Conservation (phyloP, 192 early-diverging fungal species). For the Coemansia sp. region DNA sequence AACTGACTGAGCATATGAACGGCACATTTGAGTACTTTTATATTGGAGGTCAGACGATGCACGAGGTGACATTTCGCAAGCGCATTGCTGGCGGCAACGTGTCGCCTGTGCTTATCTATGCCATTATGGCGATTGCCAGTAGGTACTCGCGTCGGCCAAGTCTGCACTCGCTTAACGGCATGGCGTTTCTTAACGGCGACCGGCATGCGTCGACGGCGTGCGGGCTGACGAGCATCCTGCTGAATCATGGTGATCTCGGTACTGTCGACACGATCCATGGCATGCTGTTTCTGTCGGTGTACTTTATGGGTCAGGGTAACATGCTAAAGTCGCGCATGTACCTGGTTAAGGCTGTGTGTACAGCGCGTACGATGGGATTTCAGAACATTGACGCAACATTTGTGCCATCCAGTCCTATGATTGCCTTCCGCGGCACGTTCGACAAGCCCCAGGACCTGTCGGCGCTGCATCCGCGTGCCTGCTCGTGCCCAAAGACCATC, state of each 20-base stretch:
- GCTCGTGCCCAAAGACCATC: conserved; percentile 27
- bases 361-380: conserved; percentile 48
- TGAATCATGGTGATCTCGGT: conserved; percentile 43
- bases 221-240: conserved; percentile 41
- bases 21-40: conserved; percentile 54
- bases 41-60: conserved; percentile 48
- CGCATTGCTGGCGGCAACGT: conserved; percentile 24
- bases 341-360: conserved; percentile 52
- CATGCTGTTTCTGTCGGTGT: conserved; percentile 52
- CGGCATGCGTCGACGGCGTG: conserved; percentile 45
- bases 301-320: conserved; percentile 54
- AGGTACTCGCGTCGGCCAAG: conserved; percentile 50
- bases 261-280: conserved; percentile 42
- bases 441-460: conserved; percentile 15
- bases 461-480: not conserved
- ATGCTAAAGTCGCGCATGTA: conserved; percentile 55
- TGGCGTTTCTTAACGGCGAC: conserved; percentile 52
- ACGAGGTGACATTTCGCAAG: conserved; percentile 37
- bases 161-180: conserved; percentile 52
- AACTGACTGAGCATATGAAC: conserved; percentile 48
- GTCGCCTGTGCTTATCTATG: conserved; percentile 49
- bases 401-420: conserved; percentile 41
- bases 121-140: conserved; percentile 51
- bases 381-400: conserved; percentile 46
- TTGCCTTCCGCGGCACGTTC: conserved; percentile 35